phyloP scores from a whole-genome alignment of 805 yeast genomes.

The Metschnikowia noctiluminum region DNA sequence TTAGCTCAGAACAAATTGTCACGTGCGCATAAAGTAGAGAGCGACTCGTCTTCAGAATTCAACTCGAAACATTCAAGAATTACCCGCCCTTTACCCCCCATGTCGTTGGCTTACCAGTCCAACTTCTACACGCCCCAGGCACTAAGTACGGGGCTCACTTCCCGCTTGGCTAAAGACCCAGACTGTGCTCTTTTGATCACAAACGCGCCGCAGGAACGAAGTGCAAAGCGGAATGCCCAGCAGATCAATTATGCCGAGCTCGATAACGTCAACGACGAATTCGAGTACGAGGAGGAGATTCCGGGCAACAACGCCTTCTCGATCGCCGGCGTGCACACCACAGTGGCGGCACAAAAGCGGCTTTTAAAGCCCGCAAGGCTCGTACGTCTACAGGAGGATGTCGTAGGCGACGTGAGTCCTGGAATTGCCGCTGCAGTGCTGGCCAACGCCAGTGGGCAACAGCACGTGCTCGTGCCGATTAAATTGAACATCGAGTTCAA shows the following conservation, averaged over 20 bases:
- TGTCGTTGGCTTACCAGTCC: slow-evolving; percentile 15
- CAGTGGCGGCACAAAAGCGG: slow-evolving; percentile 29
- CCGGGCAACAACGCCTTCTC: slow-evolving; percentile 12
- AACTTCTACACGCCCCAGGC: slow-evolving; percentile 64
- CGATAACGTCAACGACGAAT: slow-evolving; percentile 56
- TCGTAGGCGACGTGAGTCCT: slow-evolving; percentile 3
- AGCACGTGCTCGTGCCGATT: slow-evolving; percentile 59
- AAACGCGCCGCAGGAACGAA: slow-evolving; percentile 72
- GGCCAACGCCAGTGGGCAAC: background rate
- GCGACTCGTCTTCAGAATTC: no score
- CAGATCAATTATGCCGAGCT: slow-evolving; percentile 82
- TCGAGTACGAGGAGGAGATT: slow-evolving; percentile 30
- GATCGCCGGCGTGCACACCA: slow-evolving; percentile 34
- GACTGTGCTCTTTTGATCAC: slow-evolving; percentile 66
- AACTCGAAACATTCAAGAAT: no score
- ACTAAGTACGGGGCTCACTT: slow-evolving; percentile 66
- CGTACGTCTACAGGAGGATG: slow-evolving; percentile 8
- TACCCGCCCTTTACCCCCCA: background rate
- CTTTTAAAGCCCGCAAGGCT: slow-evolving; percentile 19
- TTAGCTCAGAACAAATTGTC: no score
- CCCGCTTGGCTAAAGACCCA: slow-evolving; percentile 63
- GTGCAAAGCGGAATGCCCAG: slow-evolving; percentile 67
- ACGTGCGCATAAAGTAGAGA: no score
- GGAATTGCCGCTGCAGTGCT: slow-evolving; percentile 1
- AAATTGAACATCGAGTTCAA: slow-evolving; percentile 59